A percentile compares a stretch with the other conserved stretches of the same genome.
Evolutionary conservation across 208 protist species (phyloP).

Genomic region (Trypanosoma congolense): DNA sequence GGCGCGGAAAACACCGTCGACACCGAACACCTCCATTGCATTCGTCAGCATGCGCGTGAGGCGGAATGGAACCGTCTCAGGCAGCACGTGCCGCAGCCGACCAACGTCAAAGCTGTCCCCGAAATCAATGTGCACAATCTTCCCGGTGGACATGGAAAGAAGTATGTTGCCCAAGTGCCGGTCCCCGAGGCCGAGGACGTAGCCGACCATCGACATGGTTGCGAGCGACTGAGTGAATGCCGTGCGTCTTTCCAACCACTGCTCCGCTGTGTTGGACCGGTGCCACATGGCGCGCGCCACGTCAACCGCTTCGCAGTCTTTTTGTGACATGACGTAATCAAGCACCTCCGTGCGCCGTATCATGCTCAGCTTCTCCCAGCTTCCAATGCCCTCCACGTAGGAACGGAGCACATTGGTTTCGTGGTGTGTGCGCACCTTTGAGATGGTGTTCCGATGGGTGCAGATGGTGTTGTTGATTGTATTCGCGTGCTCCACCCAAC

Average conservation of each 20-base stretch:
- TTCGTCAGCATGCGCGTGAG: slow-evolving; percentile 99
- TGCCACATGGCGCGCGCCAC: slow-evolving; percentile 95
- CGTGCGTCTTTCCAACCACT: slow-evolving; percentile 98
- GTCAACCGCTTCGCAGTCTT: slow-evolving; percentile 84
- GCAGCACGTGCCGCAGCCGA: slow-evolving; percentile 96
- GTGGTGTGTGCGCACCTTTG: slow-evolving; percentile 80
- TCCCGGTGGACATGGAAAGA: slow-evolving; percentile 96
- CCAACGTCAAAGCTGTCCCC: slow-evolving; percentile 99
- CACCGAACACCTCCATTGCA: slow-evolving; percentile 99
- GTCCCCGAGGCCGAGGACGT: slow-evolving; percentile 96
- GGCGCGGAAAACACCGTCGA: slow-evolving; percentile 98
- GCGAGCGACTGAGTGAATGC: slow-evolving; percentile 98
- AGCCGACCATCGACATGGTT: slow-evolving; percentile 98
- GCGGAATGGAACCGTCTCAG: slow-evolving; percentile 99
- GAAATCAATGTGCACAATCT: slow-evolving; percentile 99
- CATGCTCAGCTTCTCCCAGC: slow-evolving; percentile 85
- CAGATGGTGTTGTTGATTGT: slow-evolving; percentile 98
- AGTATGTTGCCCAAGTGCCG: slow-evolving; percentile 99
- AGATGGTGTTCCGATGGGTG: slow-evolving; percentile 93
- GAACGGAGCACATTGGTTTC: slow-evolving; percentile 68
- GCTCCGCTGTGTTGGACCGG: slow-evolving; percentile 94
- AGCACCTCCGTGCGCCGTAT: slow-evolving; percentile 96
- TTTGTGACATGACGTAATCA: slow-evolving; percentile 97
- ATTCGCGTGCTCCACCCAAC: slow-evolving; percentile 97
- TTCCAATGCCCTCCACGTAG: slow-evolving; percentile 88